These are phyloP conservation scores for Jacaranda mimosifolia DNA, from an alignment of 257 asterid genomes.

Conservation along the genomic window DNA sequence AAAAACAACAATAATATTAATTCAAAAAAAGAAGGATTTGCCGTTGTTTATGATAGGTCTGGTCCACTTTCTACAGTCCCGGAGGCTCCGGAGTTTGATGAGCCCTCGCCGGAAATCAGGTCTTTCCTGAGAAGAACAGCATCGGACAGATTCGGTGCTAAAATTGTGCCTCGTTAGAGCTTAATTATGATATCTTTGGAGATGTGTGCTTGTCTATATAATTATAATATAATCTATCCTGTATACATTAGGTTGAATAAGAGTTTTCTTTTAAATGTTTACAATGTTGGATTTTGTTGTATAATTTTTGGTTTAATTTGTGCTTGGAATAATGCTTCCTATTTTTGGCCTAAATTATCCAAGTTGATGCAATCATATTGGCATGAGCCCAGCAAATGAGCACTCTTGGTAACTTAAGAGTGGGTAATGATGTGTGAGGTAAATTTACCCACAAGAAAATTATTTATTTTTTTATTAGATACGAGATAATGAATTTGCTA, in stretches of 20 bases:
- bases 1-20: slow-evolving; percentile 30
- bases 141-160: slow-evolving; percentile 54
- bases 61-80: slow-evolving; percentile 66
- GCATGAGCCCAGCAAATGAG: too few relatives aligned
- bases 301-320: too few relatives aligned
- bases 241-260: not conserved
- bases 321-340: too few relatives aligned
- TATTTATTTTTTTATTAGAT: too few relatives aligned
- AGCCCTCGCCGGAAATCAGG: slow-evolving; percentile 65
- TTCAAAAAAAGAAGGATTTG: slow-evolving; percentile 45
- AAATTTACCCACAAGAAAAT: too few relatives aligned
- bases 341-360: too few relatives aligned
- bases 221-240: not conserved
- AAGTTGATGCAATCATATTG: too few relatives aligned
- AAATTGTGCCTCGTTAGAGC: slow-evolving; percentile 26
- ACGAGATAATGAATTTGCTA: too few relatives aligned
- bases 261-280: not conserved
- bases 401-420: too few relatives aligned
- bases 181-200: not conserved
- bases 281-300: too few relatives aligned
- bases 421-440: too few relatives aligned
- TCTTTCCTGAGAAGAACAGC: slow-evolving; percentile 66
- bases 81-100: slow-evolving; percentile 64
- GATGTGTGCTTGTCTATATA: not conserved
- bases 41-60: slow-evolving; percentile 47